Conservation (phyloP, 495 filamentous ascomycete species). For the Bombardia bombarda region DNA sequence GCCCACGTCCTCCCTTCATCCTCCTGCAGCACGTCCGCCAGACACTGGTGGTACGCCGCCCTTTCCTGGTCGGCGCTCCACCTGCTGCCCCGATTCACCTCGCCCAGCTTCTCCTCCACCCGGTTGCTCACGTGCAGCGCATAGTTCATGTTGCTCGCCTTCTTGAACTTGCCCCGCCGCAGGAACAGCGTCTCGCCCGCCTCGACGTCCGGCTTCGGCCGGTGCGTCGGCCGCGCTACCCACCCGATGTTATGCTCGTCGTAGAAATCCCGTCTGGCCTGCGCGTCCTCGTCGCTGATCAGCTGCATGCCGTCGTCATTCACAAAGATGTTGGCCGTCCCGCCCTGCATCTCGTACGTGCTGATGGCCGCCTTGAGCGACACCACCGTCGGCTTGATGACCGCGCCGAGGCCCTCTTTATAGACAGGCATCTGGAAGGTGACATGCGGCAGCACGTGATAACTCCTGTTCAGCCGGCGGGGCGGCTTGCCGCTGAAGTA, state of each 20-base stretch:
- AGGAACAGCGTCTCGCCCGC: conserved; percentile 37
- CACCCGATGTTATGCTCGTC: conserved; percentile 56
- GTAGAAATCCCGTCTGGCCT: conserved; percentile 54
- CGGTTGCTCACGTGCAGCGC: conserved; percentile 49
- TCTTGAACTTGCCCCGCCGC: conserved; percentile 63
- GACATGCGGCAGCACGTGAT: conserved; percentile 50
- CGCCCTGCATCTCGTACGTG: conserved; percentile 61
- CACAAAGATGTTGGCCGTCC: conserved; percentile 62
- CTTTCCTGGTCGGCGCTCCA: conserved; percentile 48
- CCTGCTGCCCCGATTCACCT: conserved; percentile 27
- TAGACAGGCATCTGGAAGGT: conserved; percentile 73
- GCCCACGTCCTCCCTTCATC: conserved; percentile 59
- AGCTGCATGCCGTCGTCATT: conserved; percentile 65
- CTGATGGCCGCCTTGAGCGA: conserved; percentile 59
- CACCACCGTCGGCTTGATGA: conserved; percentile 55
- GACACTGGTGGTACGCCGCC: conserved; percentile 38
- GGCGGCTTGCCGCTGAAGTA: conserved; percentile 53
- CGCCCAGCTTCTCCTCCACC: conserved; percentile 50
- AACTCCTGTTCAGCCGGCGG: conserved; percentile 36
- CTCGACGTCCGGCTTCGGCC: conserved; percentile 33
- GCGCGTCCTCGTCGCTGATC: conserved; percentile 45
- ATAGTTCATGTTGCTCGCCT: conserved; percentile 70
- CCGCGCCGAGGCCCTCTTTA: conserved; percentile 57
- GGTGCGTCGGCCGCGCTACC: conserved; percentile 53
- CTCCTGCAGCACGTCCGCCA: conserved; percentile 46